Evolutionary conservation across 2,329 filamentous ascomycete genomes (phyloP).

Genomic region (Colletotrichum plurivorum): DNA sequence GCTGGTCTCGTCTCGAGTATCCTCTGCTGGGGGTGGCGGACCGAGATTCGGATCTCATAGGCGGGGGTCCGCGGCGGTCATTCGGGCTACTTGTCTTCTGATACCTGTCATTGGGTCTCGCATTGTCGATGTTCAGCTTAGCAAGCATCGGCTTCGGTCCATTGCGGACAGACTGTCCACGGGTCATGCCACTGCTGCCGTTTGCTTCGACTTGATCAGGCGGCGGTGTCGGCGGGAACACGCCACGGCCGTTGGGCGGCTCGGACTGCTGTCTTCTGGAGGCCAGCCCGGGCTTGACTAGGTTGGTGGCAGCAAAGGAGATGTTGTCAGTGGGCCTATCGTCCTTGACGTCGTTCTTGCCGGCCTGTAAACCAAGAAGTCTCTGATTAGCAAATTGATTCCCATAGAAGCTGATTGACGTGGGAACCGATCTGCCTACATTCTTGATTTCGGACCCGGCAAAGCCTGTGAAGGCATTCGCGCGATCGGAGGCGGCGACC

Average conservation of each 20-base stretch:
- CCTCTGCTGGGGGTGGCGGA: constrained; percentile 59
- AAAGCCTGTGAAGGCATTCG: constrained; percentile 87
- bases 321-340: constrained; percentile 87
- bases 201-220: constrained; percentile 83
- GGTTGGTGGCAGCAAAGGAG: constrained; percentile 92
- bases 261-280: constrained; percentile 90
- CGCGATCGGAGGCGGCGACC: constrained; percentile 86
- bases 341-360: constrained; percentile 73
- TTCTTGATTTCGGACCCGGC: constrained; percentile 85
- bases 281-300: constrained; percentile 87
- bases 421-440: constrained; percentile 55
- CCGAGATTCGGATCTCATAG: constrained; percentile 54
- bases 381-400: constrained; percentile 43
- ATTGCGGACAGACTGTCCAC: constrained; percentile 73
- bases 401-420: constrained; percentile 18
- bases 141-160: constrained; percentile 73
- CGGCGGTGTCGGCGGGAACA: constrained; percentile 98
- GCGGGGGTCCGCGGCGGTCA: constrained; percentile 49
- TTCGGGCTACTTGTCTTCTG: constrained; percentile 65
- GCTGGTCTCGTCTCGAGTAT: constrained; percentile 44
- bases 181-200: constrained; percentile 55
- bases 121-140: constrained; percentile 72
- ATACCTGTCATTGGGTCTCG: constrained; percentile 66
- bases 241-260: constrained; percentile 79
- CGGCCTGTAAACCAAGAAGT: constrained; percentile 56